Conservation (phyloP, 2,329 filamentous ascomycete genomes). For the Ophiostoma novo-ulmi region DNA sequence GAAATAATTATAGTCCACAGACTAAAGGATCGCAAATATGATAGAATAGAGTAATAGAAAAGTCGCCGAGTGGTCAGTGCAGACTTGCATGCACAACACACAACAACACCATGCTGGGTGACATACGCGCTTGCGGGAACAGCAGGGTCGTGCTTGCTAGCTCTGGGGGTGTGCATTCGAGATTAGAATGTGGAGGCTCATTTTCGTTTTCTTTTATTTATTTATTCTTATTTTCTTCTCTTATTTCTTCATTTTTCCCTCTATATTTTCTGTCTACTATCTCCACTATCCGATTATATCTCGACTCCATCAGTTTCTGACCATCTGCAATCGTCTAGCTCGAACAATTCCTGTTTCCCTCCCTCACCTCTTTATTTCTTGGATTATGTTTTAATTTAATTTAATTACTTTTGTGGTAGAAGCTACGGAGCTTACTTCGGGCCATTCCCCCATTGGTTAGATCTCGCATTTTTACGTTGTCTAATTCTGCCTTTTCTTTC, state of each 20-base stretch:
- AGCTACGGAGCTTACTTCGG: background rate
- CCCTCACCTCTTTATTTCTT: background rate
- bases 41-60: background rate
- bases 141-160: background rate
- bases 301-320: background rate
- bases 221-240: background rate
- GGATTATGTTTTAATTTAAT: background rate
- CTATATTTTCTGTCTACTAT: background rate
- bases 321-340: background rate
- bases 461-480: background rate
- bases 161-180: background rate
- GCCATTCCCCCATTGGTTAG: background rate
- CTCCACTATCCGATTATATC: background rate
- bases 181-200: background rate
- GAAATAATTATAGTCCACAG: background rate
- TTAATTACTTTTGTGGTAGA: background rate
- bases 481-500: background rate
- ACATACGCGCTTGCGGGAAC: background rate
- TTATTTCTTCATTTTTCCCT: background rate
- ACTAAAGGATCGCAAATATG: background rate
- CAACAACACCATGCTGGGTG: background rate
- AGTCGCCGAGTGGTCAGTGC: background rate
- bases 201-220: background rate
- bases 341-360: background rate
- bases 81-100: background rate